phyloP scores from a whole-genome alignment of 148 eudicot species.

The Euryodendron excelsum region DNA sequence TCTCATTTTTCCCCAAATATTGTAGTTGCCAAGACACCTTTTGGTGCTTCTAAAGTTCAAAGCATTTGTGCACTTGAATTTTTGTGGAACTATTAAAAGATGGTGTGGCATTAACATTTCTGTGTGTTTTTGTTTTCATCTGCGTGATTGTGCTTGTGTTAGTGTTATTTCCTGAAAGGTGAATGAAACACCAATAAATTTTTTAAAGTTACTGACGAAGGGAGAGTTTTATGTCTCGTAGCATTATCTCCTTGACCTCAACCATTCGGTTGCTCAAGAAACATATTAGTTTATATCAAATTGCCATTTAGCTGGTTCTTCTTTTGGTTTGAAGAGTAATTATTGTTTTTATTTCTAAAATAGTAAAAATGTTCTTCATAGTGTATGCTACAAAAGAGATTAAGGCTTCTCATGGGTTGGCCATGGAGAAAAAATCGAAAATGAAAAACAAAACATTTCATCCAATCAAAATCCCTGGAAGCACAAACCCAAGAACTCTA shows the following conservation, averaged over 20 bases:
- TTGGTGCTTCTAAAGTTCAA: background rate
- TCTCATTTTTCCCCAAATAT: background rate
- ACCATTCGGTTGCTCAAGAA: background rate
- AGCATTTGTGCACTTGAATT: background rate
- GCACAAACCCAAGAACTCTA: background rate
- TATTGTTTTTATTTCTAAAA: background rate
- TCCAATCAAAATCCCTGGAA: background rate
- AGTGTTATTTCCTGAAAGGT: background rate
- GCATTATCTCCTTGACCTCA: slow-evolving; percentile 3
- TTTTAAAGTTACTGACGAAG: too few species aligned
- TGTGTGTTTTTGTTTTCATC: background rate
- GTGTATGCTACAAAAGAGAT: background rate
- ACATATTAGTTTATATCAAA: background rate
- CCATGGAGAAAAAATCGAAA: background rate
- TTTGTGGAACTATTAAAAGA: background rate
- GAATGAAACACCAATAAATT: too few species aligned
- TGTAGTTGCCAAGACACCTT: background rate
- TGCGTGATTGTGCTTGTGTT: background rate
- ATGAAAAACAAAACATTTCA: background rate
- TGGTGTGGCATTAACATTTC: background rate
- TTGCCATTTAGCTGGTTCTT: background rate
- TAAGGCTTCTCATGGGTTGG: background rate
- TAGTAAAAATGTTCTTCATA: background rate
- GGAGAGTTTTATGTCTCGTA: too few species aligned
- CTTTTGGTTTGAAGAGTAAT: background rate